phyloP scores from a whole-genome alignment of 1,284 basidiomycete genomes.

The Pseudozyma tsukubaensis region DNA sequence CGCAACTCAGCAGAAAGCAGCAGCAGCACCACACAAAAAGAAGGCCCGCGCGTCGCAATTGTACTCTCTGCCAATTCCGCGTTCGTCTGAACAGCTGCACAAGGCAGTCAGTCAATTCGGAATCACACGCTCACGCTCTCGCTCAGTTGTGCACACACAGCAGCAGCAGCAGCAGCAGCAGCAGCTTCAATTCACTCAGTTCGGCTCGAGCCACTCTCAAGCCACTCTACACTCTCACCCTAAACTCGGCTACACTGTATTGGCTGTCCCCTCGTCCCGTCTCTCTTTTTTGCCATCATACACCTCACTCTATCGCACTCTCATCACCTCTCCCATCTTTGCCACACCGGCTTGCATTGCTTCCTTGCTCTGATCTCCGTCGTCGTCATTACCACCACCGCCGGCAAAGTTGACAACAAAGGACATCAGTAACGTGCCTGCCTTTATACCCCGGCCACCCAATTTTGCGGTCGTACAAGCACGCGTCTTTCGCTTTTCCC shows the following conservation, averaged over 20 bases:
- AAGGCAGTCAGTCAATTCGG: slow-evolving; percentile 8
- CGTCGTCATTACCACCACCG: neutral
- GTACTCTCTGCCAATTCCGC: slow-evolving; percentile 14
- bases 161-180: too few species aligned
- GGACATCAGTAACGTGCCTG: neutral
- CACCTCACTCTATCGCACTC: neutral
- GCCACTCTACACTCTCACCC: neutral
- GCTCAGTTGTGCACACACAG: neutral
- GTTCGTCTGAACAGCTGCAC: slow-evolving; percentile 27
- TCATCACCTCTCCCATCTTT: neutral
- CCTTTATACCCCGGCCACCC: slow-evolving; percentile 14
- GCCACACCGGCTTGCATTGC: too few species aligned
- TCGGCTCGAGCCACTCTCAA: slow-evolving; percentile 13
- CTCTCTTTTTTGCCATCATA: neutral
- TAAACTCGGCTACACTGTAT: neutral
- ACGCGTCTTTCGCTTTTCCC: neutral
- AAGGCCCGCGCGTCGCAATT: slow-evolving; percentile 9
- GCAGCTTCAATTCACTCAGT: neutral
- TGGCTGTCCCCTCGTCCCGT: neutral
- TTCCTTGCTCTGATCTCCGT: too few species aligned
- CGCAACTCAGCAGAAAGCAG: slow-evolving; percentile 5
- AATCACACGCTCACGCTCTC: slow-evolving; percentile 9
- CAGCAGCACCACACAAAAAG: slow-evolving; percentile 2
- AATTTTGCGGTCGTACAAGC: slow-evolving; percentile 6
- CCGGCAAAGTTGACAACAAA: too few species aligned